Percentiles rank a stretch among this genome's conserved stretches.
Conservation (phyloP, 768 basidiomycete genomes). For the Leccinum longicurvipes region DNA sequence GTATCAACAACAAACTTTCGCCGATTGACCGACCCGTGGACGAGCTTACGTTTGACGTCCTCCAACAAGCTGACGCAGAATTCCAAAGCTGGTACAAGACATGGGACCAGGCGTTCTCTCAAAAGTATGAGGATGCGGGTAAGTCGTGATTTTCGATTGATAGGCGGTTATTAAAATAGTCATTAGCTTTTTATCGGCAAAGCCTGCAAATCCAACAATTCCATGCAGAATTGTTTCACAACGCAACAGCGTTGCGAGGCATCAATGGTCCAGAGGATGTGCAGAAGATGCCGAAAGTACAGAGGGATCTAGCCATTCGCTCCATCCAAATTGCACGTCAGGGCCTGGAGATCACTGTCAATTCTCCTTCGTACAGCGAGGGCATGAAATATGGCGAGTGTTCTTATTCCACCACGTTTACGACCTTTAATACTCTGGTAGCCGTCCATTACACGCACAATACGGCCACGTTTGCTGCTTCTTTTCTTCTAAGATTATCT, state of each 20-base stretch:
- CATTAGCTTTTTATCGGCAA: slow-evolving; percentile 81
- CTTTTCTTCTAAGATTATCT: slow-evolving; percentile 81
- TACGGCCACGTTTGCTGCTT: slow-evolving; percentile 90
- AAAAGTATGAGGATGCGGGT: slow-evolving; percentile 83
- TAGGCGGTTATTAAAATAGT: slow-evolving; percentile 2
- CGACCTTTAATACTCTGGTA: slow-evolving; percentile 25
- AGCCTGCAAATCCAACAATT: slow-evolving; percentile 83
- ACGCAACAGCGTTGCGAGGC: slow-evolving; percentile 76
- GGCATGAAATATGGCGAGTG: slow-evolving; percentile 85
- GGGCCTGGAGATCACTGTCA: slow-evolving; percentile 82
- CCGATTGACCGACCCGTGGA: slow-evolving; percentile 74
- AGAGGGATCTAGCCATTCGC: slow-evolving; percentile 74
- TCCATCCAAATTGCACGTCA: slow-evolving; percentile 81
- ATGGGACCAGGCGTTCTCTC: slow-evolving; percentile 78
- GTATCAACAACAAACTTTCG: slow-evolving; percentile 78
- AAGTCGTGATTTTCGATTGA: slow-evolving; percentile 20
- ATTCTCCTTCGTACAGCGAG: slow-evolving; percentile 79
- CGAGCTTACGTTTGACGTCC: slow-evolving; percentile 66
- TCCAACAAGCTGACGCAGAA: slow-evolving; percentile 71
- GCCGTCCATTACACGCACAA: slow-evolving; percentile 92
- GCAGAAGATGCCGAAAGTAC: slow-evolving; percentile 73
- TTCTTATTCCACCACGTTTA: not conserved
- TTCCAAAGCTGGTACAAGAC: slow-evolving; percentile 80
- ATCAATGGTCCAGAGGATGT: slow-evolving; percentile 87
- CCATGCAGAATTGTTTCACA: slow-evolving; percentile 84